Evolutionary conservation across 2,329 filamentous ascomycete species (phyloP).

Genomic region (Dactylellina sp.): DNA sequence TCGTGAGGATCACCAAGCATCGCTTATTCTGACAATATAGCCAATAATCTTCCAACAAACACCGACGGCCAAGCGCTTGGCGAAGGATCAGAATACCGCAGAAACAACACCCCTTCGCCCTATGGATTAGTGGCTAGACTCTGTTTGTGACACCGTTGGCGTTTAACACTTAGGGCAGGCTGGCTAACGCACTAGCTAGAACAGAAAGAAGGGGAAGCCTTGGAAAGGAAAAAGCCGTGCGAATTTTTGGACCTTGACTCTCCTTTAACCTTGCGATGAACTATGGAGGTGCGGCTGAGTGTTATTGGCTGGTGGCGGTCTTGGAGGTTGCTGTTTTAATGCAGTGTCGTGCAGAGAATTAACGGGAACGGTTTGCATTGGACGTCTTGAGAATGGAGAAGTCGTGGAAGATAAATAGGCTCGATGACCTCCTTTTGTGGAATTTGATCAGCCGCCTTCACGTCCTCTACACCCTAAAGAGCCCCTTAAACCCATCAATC

Average conservation of each 20-base stretch:
- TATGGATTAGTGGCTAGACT: too few relatives aligned
- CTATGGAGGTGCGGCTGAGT: conserved; percentile 34
- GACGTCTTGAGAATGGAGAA: conserved; percentile 14
- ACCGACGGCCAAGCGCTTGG: conserved; percentile 41
- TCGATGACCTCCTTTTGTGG: conserved; percentile 5
- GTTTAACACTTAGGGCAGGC: not conserved
- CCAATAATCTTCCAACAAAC: conserved; percentile 21
- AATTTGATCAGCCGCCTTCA: conserved; percentile 5
- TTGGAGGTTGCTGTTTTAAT: not conserved
- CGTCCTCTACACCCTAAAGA: not conserved
- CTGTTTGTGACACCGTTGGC: conserved; percentile 6
- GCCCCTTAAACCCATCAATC: too few relatives aligned
- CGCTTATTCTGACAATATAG: conserved; percentile 19
- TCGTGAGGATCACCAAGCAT: not conserved
- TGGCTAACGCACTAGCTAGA: not conserved
- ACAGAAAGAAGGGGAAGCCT: not conserved
- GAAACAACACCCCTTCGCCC: conserved; percentile 34
- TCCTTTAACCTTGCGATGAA: conserved; percentile 15
- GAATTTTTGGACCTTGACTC: not conserved
- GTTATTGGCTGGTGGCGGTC: not conserved
- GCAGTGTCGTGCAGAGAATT: not conserved
- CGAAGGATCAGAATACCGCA: conserved; percentile 47
- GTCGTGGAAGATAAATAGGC: conserved; percentile 35
- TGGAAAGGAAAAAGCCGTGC: too few relatives aligned
- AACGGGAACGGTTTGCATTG: not conserved